Evolutionary conservation across 2,329 filamentous ascomycete species (phyloP), one percentile per base, ranked within the genome.

Genomic region (Colletotrichum shisoi): DNA sequence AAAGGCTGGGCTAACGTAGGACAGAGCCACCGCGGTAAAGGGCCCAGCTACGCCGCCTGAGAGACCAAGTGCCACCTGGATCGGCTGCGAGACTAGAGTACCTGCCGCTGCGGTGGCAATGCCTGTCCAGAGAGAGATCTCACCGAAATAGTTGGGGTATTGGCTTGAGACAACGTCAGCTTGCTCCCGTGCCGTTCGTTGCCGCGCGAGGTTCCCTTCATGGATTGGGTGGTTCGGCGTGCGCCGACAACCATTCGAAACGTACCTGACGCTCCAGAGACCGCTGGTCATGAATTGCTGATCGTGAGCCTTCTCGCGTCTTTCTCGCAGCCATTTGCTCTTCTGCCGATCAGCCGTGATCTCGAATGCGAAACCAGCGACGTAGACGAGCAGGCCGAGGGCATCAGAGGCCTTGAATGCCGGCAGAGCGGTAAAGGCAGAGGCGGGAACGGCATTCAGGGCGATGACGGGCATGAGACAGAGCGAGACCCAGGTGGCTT

Each of bases 101-200:
- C 88, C 87, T 0, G 83, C 86, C 0, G 86, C 83, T 0, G 81
- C 77, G 5, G 86, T 84, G 0, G 89, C 87, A 65, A 91, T 84
- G 1, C 89, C 89, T 0, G 85, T 87, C 89, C 89, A 92, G 39
- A 92, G 79, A 12, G 86, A 89, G 34, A 82, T 83, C 75, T 91
- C 89, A n/a, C 89, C 89, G 74, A 91, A 90, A 78, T 91, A 91
- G 73, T 91, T 90, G 0, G 89, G 89, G 76, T 90, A 87, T 68
- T 87, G 78, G 54, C 82, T 34, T 79, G 34, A 3, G 44, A n/a
- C 52, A 13, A 6, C 2, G n/a, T 63, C 24, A 64, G 51, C 19
- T 19, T 62, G 27, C 11, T 13, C 21, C 51, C 5, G 5, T 21
- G 4, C 21, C 42, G 6, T 21, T 15, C 9, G 17, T 37, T 19